phyloP scores from a whole-genome alignment of 192 early-diverging fungal species.

The Dissophora ornata region DNA sequence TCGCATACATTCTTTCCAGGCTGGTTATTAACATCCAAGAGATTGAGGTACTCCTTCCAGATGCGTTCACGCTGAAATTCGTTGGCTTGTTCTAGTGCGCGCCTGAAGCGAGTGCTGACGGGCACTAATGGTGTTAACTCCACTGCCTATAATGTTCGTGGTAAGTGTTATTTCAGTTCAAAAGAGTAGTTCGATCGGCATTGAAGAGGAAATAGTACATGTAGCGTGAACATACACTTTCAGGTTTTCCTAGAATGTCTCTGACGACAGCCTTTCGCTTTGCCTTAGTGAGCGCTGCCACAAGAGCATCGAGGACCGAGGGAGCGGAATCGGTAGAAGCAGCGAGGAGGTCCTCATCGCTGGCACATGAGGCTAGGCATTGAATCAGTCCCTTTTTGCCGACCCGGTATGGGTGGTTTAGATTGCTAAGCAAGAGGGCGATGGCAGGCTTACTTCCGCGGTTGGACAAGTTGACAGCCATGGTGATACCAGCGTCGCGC shows the following conservation, averaged over 20 bases:
- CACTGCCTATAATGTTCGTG: too few relatives aligned
- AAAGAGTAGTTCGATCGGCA: too few relatives aligned
- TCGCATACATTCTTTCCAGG: slow-evolving; percentile 17
- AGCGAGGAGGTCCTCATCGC: slow-evolving; percentile 30
- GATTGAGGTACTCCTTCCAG: slow-evolving; percentile 14
- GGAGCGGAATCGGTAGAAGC: slow-evolving; percentile 15
- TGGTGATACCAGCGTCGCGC: slow-evolving; percentile 7
- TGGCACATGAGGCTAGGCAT: slow-evolving; percentile 19
- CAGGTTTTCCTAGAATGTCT: slow-evolving; percentile 36
- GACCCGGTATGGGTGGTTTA: slow-evolving; percentile 34
- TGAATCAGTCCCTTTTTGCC: slow-evolving; percentile 31
- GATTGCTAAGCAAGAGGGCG: slow-evolving; percentile 7
- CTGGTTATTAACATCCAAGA: slow-evolving; percentile 37
- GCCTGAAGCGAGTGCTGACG: slow-evolving; percentile 16
- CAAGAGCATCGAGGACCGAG: slow-evolving; percentile 27
- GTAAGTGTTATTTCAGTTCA: too few relatives aligned
- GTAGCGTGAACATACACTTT: too few relatives aligned
- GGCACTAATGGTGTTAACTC: not conserved
- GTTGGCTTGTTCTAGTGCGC: slow-evolving; percentile 20
- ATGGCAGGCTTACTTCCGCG: slow-evolving; percentile 7
- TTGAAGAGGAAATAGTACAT: too few relatives aligned
- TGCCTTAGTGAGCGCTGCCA: slow-evolving; percentile 5
- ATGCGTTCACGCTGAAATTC: slow-evolving; percentile 30
- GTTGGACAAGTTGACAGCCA: slow-evolving; percentile 25
- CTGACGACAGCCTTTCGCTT: slow-evolving; percentile 28